Evolutionary conservation across 1,284 basidiomycete species (phyloP), one percentile per base, ranked within the genome.

Genomic region (Malassezia japonica): DNA sequence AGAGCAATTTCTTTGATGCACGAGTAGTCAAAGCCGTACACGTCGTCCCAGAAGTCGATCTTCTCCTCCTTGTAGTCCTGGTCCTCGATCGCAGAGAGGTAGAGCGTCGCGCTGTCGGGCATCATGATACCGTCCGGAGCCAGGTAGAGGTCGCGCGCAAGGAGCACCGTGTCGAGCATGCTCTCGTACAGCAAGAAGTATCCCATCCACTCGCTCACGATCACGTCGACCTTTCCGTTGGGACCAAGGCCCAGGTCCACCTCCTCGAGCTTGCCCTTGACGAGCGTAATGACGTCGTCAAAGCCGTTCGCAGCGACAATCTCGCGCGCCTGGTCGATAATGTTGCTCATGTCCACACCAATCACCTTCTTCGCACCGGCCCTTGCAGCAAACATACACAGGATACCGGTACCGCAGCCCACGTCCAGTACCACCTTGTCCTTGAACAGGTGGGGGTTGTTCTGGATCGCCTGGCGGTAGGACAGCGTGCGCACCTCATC

Each of bases 1-100:
- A 99, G 78, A 4, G 94, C 94, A 70, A 98, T 95, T 73, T 95
- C 90, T 76, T 98, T 96, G 80, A 99, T 98, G 76, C 92, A 96
- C 39, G 89, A 94, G 77, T 90, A 99, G 77, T 99, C 90, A 75
- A 99, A 98, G 36, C 94, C 94, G 75, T 98, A 99, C 25, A 99
- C 94, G 67, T 96, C 92, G 74, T 96, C 91, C 94, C 94, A 99
- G 79, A 95, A 71, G 24, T 65, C 65, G 40, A 99, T 99, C 77
- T 99, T 99, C 76, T 98, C 92, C 64, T 98, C 91, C 76, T 98
- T 98, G 81, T 99, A 99, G 59, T 98, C 94, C 71, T 92, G 85
- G 75, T 99, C 94, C 76, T 99, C 94, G 69, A 99, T 96, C 35
- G 90, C 94, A 36, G 91, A 91, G 50, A 99, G 72, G 78, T 87